Percentiles rank a stretch among this genome's conserved stretches.
phyloP scores from a whole-genome alignment of 2,329 filamentous ascomycete genomes.

The Trichophyton simii region DNA sequence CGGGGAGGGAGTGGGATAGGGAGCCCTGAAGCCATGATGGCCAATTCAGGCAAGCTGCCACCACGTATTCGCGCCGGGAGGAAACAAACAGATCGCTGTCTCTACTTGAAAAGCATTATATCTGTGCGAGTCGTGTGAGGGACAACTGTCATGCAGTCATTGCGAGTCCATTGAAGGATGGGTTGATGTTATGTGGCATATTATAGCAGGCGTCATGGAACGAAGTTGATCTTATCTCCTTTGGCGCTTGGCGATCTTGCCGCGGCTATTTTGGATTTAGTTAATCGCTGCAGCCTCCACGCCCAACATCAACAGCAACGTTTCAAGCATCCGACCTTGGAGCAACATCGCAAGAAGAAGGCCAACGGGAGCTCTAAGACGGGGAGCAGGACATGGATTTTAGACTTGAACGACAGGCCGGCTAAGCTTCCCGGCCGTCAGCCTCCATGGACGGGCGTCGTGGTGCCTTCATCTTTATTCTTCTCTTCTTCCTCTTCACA shows the following conservation, averaged over 20 bases:
- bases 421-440: slow-evolving; percentile 12
- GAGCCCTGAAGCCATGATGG: slow-evolving; percentile 46
- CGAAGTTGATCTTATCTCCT: not conserved
- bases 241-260: not conserved
- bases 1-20: slow-evolving; percentile 49
- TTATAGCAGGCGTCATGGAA: not conserved
- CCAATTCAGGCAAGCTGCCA: not conserved
- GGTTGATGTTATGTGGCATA: not conserved
- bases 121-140: not conserved
- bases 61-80: not conserved
- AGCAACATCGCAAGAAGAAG: not conserved
- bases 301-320: not conserved
- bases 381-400: slow-evolving; percentile 11
- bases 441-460: slow-evolving; percentile 36
- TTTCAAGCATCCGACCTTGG: too few species aligned
- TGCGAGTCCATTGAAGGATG: not conserved
- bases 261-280: not conserved
- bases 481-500: slow-evolving; percentile 43
- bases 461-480: slow-evolving; percentile 38
- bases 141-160: not conserved
- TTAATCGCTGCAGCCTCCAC: not conserved
- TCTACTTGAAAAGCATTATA: not conserved
- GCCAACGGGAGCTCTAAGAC: not conserved
- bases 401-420: slow-evolving; percentile 3
- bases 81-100: not conserved